A percentile compares a stretch with the other conserved stretches of the same genome.
phyloP scores from a whole-genome alignment of 805 yeast species.

The Teunomyces pallodes region DNA sequence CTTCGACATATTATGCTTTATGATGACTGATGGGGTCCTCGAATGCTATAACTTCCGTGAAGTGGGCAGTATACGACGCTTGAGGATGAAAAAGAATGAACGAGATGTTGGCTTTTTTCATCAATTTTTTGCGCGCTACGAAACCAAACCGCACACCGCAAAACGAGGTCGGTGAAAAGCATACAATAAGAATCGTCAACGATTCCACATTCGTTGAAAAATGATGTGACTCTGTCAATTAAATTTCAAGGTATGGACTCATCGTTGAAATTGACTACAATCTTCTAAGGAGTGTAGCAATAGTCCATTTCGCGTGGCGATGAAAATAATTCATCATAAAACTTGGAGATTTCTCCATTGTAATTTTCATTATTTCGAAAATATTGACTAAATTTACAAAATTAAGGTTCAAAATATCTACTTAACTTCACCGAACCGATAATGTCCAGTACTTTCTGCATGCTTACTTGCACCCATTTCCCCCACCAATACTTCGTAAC shows the following conservation, averaged over 20 bases:
- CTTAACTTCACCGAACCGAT: slow-evolving; percentile 57
- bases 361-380: neutral
- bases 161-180: neutral
- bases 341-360: neutral
- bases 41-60: neutral
- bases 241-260: too few relatives aligned
- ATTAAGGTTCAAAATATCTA: neutral
- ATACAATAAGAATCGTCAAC: neutral
- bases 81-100: slow-evolving; percentile 1
- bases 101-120: slow-evolving; percentile 2
- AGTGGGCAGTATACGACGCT: neutral
- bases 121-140: slow-evolving; percentile 2
- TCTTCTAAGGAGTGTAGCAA: too few relatives aligned
- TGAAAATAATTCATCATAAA: neutral
- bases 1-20: slow-evolving; percentile 27
- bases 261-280: too few relatives aligned
- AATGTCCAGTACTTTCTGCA: slow-evolving; percentile 61
- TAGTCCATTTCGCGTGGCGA: too few relatives aligned
- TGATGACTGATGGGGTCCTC: neutral
- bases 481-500: slow-evolving; percentile 53
- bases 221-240: too few relatives aligned
- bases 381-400: neutral
- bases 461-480: slow-evolving; percentile 65
- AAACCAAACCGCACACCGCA: neutral
- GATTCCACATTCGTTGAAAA: neutral